These are phyloP conservation scores for Aspergillus novofumigatus DNA, from an alignment of 2,329 filamentous ascomycete species.

Conservation along the genomic window DNA sequence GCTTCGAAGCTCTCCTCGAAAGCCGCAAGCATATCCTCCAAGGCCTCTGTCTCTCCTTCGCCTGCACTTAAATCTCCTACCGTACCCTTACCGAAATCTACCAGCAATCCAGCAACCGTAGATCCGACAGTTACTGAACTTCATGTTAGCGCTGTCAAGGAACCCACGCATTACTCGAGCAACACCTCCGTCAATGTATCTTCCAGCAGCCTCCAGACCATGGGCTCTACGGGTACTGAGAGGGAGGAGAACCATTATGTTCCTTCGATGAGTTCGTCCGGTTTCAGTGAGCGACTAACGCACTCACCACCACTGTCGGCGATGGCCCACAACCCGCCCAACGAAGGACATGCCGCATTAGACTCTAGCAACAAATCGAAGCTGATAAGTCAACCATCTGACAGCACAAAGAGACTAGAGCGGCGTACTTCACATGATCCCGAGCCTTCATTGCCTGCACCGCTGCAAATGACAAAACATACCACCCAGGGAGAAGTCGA, in stretches of 20 bases:
- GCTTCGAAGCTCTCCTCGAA: slow-evolving; percentile 40
- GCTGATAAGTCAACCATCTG: slow-evolving; percentile 16
- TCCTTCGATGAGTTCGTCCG: slow-evolving; percentile 28
- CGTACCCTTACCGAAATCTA: slow-evolving; percentile 33
- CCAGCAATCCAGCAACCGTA: slow-evolving; percentile 31
- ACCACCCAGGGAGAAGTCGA: slow-evolving; percentile 23
- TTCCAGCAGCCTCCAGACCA: slow-evolving; percentile 25
- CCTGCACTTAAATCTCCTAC: slow-evolving; percentile 37
- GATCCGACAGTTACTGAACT: slow-evolving; percentile 46
- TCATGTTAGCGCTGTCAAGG: slow-evolving; percentile 36
- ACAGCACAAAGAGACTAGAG: slow-evolving; percentile 25
- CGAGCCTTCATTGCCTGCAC: slow-evolving; percentile 20
- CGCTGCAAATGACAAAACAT: slow-evolving; percentile 22
- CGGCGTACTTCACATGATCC: slow-evolving; percentile 26
- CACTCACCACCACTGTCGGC: slow-evolving; percentile 33
- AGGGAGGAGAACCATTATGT: slow-evolving; percentile 28
- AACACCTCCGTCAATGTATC: slow-evolving; percentile 31
- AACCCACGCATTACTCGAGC: slow-evolving; percentile 23
- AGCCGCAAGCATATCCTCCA: slow-evolving; percentile 40
- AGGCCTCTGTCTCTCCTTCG: slow-evolving; percentile 35
- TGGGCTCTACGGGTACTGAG: slow-evolving; percentile 25
- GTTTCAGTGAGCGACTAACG: slow-evolving; percentile 24
- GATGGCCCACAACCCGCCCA: slow-evolving; percentile 24
- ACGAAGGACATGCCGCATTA: slow-evolving; percentile 19
- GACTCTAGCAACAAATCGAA: slow-evolving; percentile 21